A percentile compares a stretch with the other conserved stretches of the same genome.
Conservation (phyloP, 108 stramenopile species). For the Nitzschia sp. region DNA sequence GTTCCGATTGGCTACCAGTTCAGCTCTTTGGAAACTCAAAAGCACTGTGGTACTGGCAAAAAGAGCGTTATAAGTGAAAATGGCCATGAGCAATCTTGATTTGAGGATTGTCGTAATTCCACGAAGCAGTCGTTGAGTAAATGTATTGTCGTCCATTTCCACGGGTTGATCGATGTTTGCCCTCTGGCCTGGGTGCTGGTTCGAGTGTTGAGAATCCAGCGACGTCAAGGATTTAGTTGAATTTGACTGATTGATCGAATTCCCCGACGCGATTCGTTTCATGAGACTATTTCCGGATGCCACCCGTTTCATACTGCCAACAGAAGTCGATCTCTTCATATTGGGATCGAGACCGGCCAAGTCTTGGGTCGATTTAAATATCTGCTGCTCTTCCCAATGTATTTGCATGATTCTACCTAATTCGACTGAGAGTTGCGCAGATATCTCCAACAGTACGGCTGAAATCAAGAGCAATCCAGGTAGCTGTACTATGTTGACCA, state of each 20-base stretch:
- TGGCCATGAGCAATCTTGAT: slow-evolving; percentile 83
- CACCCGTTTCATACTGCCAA: slow-evolving; percentile 84
- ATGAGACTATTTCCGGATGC: slow-evolving; percentile 67
- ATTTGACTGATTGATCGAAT: slow-evolving; percentile 20
- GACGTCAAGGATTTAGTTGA: slow-evolving; percentile 14
- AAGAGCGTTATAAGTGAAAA: slow-evolving; percentile 92
- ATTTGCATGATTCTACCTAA: slow-evolving; percentile 86
- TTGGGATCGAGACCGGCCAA: slow-evolving; percentile 56
- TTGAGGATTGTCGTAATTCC: slow-evolving; percentile 83
- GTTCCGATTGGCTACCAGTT: slow-evolving; percentile 72
- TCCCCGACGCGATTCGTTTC: slow-evolving; percentile 30
- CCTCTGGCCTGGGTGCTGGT: not conserved
- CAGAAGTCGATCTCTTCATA: slow-evolving; percentile 68
- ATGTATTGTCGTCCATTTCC: slow-evolving; percentile 65
- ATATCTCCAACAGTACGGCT: slow-evolving; percentile 70
- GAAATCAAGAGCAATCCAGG: slow-evolving; percentile 76
- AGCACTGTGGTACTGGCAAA: slow-evolving; percentile 80
- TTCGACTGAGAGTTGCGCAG: slow-evolving; percentile 80
- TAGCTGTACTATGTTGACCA: slow-evolving; percentile 68
- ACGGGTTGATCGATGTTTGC: not conserved
- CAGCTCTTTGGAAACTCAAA: slow-evolving; percentile 87
- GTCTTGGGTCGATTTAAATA: slow-evolving; percentile 57
- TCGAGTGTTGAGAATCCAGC: slow-evolving; percentile 33
- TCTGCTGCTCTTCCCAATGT: slow-evolving; percentile 85
- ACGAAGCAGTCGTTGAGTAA: slow-evolving; percentile 80